Evolutionary conservation across 1,284 basidiomycete genomes (phyloP), one percentile per base, ranked within the genome.

Genomic region (Ganoderma resinaceum): DNA sequence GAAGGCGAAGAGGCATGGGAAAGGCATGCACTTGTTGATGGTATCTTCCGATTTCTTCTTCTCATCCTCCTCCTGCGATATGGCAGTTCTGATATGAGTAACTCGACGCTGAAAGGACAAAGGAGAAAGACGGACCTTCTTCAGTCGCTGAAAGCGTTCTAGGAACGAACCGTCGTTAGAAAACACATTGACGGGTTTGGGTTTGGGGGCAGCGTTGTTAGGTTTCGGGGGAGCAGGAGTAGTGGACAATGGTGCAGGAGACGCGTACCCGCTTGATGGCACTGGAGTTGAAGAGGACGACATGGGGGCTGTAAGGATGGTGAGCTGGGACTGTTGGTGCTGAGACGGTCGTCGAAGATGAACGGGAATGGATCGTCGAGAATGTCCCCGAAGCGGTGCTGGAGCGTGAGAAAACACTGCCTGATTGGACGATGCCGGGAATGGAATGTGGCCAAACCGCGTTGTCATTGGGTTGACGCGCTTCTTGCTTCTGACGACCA

Each of bases 81-180:
- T 23, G 61, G 43, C 65, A 66, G 53, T 26, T 26, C 58, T 49
- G 14, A 18, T 62, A 16, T 53, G 2, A 31, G 18, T 29, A 5
- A 16, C 23, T 6, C 29, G 7, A 31, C n/a, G 37, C 26, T 23
- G 20, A 42, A 20, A 14, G 8, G 0, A 16, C 29, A 62, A 35
- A 29, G 1, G 23, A 26, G 7, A 63, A 42, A 3, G 37, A 66
- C 80, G 57, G 68, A 85, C 87, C 84, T 82, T 85, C 78, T 83
- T 83, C 62, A 80, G 78, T 49, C 84, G 83, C 78, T 87, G 84
- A 74, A 89, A 84, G n/a, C 87, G 82, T 72, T 87, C 84, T 70
- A 88, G 77, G 76, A 89, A 89, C 35, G 86, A 87, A 31, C 87
- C 87, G 71, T 89, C 87, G 73, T 88, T 84, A 73, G 87, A 83